phyloP scores from a whole-genome alignment of 352 stramenopile species.

The Plasmopara muralis region DNA sequence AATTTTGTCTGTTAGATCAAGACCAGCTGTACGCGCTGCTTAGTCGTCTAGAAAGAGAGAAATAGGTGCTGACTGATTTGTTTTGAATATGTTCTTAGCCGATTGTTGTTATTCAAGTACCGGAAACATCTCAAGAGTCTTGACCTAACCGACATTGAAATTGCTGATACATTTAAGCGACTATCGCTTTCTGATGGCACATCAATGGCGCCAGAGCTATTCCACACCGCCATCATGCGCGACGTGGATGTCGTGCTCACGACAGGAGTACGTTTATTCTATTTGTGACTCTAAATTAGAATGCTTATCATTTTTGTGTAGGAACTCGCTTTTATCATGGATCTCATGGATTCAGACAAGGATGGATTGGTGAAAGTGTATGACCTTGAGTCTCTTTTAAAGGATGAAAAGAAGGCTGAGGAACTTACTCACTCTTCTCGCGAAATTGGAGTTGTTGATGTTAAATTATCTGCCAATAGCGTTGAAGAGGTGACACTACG shows the following conservation, averaged over 20 bases:
- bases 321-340: slow-evolving; percentile 60
- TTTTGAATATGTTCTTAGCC: slow-evolving; percentile 23
- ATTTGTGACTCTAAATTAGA: not conserved
- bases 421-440: slow-evolving; percentile 43
- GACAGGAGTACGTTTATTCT: slow-evolving; percentile 39
- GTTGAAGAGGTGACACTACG: slow-evolving; percentile 49
- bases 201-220: slow-evolving; percentile 45
- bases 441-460: slow-evolving; percentile 50
- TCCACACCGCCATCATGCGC: slow-evolving; percentile 53
- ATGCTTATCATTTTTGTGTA: slow-evolving; percentile 9
- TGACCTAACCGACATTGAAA: slow-evolving; percentile 70
- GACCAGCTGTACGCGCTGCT: slow-evolving; percentile 54
- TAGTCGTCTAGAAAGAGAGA: not conserved
- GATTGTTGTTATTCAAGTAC: slow-evolving; percentile 74
- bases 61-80: not conserved
- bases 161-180: slow-evolving; percentile 65
- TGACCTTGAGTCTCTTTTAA: slow-evolving; percentile 68
- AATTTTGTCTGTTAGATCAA: slow-evolving; percentile 76
- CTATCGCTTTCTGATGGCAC: slow-evolving; percentile 30
- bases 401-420: slow-evolving; percentile 47
- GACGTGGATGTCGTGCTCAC: slow-evolving; percentile 78
- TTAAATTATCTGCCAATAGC: slow-evolving; percentile 56
- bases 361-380: slow-evolving; percentile 58
- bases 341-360: slow-evolving; percentile 60
- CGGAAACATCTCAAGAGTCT: slow-evolving; percentile 49